Evolutionary conservation across 129 eudicot species (phyloP).

Genomic region (Deinandra increscens): DNA sequence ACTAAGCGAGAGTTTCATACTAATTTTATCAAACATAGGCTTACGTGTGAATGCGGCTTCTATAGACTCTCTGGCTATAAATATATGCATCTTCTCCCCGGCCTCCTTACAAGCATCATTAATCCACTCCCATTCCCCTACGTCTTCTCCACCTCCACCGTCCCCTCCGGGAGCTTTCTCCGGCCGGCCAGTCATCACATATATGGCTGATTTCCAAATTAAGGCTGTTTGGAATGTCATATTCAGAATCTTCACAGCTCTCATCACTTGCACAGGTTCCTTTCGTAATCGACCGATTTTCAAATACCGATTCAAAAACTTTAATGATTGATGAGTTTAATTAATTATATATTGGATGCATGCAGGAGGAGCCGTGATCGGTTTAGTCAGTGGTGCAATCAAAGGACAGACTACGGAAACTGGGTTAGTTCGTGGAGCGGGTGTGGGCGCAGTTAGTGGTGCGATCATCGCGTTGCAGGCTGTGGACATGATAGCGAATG

Average conservation of each 20-base stretch:
- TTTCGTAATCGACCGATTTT: too few species aligned
- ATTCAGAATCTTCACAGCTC: slow-evolving; percentile 33
- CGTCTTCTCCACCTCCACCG: slow-evolving; percentile 26
- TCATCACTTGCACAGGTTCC: slow-evolving; percentile 37
- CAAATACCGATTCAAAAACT: too few species aligned
- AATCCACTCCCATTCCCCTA: slow-evolving; percentile 23
- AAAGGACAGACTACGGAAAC: slow-evolving; percentile 88
- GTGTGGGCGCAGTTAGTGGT: slow-evolving; percentile 70
- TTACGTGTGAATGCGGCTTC: slow-evolving; percentile 24
- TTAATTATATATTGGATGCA: too few species aligned
- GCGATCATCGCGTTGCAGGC: slow-evolving; percentile 74
- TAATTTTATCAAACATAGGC: background rate
- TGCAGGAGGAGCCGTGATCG: slow-evolving; percentile 73
- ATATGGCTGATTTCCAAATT: slow-evolving; percentile 23
- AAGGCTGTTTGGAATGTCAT: slow-evolving; percentile 25
- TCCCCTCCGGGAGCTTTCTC: background rate
- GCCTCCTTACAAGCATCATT: background rate
- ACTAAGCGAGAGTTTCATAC: background rate
- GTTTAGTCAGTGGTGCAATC: slow-evolving; percentile 65
- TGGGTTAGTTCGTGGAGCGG: slow-evolving; percentile 68
- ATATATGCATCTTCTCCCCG: slow-evolving; percentile 28
- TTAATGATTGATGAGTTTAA: too few species aligned
- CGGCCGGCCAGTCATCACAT: too few species aligned
- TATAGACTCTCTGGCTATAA: slow-evolving; percentile 23
- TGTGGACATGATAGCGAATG: slow-evolving; percentile 57